These are phyloP conservation scores for Fusarium piperis DNA, from an alignment of 2,329 filamentous ascomycete genomes.

Conservation along the genomic window DNA sequence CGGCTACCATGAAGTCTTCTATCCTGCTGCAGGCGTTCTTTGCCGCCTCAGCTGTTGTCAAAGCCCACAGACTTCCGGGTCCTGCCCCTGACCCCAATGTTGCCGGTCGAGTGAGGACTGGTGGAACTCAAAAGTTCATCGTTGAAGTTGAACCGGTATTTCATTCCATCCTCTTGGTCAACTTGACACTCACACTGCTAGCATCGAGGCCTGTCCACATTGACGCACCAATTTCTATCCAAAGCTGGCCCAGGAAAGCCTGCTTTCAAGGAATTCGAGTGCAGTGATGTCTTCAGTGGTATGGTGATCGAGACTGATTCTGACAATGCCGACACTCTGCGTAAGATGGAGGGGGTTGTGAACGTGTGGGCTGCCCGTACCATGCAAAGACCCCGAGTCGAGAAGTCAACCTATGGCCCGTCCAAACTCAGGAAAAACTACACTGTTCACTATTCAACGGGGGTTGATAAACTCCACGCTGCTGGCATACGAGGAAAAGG, in stretches of 20 bases:
- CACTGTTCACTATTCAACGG: constrained; percentile 51
- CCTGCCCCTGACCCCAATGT: neutral
- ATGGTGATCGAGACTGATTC: constrained; percentile 46
- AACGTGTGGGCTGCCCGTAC: constrained; percentile 51
- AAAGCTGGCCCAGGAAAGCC: constrained; percentile 20
- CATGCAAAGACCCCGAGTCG: constrained; percentile 35
- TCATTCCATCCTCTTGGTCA: neutral
- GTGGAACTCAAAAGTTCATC: constrained; percentile 38
- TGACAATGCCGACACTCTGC: constrained; percentile 47
- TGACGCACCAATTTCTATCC: constrained; percentile 38
- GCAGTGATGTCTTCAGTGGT: constrained; percentile 49
- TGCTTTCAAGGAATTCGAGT: constrained; percentile 46
- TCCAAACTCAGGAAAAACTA: constrained; percentile 41
- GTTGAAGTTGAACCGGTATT: constrained; percentile 41
- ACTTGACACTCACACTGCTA: constrained; percentile 24
- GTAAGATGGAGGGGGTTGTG: constrained; percentile 46
- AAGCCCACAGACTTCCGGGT: constrained; percentile 9
- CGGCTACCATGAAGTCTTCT: constrained; percentile 28
- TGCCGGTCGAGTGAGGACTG: constrained; percentile 2
- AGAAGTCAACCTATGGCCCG: constrained; percentile 18
- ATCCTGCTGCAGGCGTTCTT: constrained; percentile 22
- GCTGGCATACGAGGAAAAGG: constrained; percentile 51
- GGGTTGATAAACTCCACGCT: constrained; percentile 51
- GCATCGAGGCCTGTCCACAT: constrained; percentile 17
- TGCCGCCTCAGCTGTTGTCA: constrained; percentile 9